Evolutionary conservation across 768 basidiomycete genomes (phyloP).

Genomic region (Pleurotus tuoliensis): DNA sequence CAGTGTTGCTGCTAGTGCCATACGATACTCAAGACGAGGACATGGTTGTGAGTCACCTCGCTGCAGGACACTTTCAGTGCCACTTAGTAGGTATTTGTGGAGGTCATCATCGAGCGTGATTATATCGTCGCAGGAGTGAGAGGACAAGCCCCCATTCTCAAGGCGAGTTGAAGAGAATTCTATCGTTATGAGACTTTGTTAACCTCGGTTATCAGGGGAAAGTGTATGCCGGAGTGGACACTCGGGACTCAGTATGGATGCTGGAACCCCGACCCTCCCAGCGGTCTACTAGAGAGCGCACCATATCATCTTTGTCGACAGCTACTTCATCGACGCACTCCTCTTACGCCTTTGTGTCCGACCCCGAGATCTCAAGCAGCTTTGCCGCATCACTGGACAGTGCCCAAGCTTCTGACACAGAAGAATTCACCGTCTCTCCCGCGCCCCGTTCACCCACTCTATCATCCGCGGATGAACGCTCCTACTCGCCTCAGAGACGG

Average conservation of each 20-base stretch:
- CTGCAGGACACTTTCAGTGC: not conserved
- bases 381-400: constrained; percentile 81
- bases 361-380: constrained; percentile 80
- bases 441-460: constrained; percentile 60
- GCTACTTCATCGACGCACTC: constrained; percentile 61
- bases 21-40: constrained; percentile 70
- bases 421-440: constrained; percentile 58
- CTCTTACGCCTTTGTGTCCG: constrained; percentile 80
- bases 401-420: constrained; percentile 66
- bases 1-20: constrained; percentile 71
- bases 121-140: constrained; percentile 71
- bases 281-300: constrained; percentile 61
- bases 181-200: not conserved
- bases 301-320: constrained; percentile 71
- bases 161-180: constrained; percentile 40
- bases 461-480: constrained; percentile 45
- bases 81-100: constrained; percentile 1
- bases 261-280: constrained; percentile 63
- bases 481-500: constrained; percentile 22
- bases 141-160: constrained; percentile 66
- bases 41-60: constrained; percentile 45
- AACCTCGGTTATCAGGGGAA: constrained; percentile 49
- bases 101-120: constrained; percentile 74
- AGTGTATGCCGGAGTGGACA: constrained; percentile 68
- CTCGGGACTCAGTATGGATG: constrained; percentile 69